phyloP scores from a whole-genome alignment of 1,284 basidiomycete species.

The Trametes polyzona region DNA sequence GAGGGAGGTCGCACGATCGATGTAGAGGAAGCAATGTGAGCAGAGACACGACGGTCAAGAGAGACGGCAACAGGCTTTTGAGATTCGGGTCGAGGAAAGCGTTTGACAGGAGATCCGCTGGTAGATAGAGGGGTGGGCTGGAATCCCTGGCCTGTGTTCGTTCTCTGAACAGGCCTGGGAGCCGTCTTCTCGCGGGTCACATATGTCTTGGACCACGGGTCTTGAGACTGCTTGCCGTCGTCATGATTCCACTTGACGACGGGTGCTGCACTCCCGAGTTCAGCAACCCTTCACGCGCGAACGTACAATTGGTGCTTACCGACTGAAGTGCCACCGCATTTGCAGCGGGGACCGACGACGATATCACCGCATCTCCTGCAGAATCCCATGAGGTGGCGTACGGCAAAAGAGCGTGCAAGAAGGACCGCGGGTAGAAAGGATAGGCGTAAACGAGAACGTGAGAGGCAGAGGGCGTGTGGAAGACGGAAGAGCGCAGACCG shows the following conservation, averaged over 20 bases:
- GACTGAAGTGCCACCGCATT: constrained; percentile 76
- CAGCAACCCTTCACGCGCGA: neutral
- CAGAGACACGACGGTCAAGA: constrained; percentile 53
- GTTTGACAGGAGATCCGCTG: constrained; percentile 37
- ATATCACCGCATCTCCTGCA: constrained; percentile 83
- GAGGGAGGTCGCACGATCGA: constrained; percentile 55
- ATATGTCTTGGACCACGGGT: constrained; percentile 80
- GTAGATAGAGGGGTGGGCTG: constrained; percentile 17
- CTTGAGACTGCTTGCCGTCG: constrained; percentile 49
- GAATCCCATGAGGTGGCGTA: constrained; percentile 63
- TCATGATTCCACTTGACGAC: constrained; percentile 65
- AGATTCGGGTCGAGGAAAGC: constrained; percentile 52
- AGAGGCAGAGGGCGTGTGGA: neutral
- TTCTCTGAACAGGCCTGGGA: constrained; percentile 25
- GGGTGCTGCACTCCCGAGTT: constrained; percentile 53
- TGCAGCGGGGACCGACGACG: constrained; percentile 67
- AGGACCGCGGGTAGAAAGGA: constrained; percentile 8
- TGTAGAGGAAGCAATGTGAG: constrained; percentile 56
- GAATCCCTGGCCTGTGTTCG: constrained; percentile 13
- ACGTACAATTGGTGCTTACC: constrained; percentile 46
- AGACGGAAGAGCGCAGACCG: neutral
- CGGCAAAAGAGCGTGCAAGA: constrained; percentile 6
- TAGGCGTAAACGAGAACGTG: constrained; percentile 4
- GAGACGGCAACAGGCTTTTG: constrained; percentile 35
- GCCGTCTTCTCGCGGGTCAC: constrained; percentile 55